Evolutionary conservation across 352 stramenopile species (phyloP).

Genomic region (Phytophthora constricta): DNA sequence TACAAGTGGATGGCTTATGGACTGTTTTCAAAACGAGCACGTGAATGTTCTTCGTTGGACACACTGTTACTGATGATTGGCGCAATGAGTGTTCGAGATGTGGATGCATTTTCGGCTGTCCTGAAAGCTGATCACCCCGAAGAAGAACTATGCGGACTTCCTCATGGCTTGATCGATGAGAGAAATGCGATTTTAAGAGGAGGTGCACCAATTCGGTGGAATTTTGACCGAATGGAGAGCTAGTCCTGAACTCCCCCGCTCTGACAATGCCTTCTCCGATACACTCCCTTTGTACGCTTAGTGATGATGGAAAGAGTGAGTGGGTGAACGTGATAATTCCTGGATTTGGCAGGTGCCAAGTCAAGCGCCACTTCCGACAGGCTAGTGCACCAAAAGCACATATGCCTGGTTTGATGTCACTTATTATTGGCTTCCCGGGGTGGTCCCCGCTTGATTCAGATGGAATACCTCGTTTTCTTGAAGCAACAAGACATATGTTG

Average conservation of each 20-base stretch:
- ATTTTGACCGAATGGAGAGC: not conserved
- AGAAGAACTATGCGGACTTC: not conserved
- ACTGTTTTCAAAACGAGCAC: not conserved
- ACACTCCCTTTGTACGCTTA: not conserved
- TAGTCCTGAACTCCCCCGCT: not conserved
- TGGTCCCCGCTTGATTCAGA: not conserved
- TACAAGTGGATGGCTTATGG: constrained; percentile 1
- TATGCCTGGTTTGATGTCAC: not conserved
- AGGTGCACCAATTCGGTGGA: not conserved
- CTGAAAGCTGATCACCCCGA: not conserved
- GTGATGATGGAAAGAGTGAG: not conserved
- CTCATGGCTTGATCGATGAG: not conserved
- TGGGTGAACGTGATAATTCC: not conserved
- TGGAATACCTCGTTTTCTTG: not conserved
- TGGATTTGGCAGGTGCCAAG: not conserved
- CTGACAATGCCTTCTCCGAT: not conserved
- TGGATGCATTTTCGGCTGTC: not conserved
- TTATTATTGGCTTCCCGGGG: not conserved
- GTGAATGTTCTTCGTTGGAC: not conserved
- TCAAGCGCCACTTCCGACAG: not conserved
- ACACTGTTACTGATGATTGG: not conserved
- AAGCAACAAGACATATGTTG: not conserved
- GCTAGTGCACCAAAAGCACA: not conserved
- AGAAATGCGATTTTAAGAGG: not conserved
- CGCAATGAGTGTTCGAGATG: not conserved